Evolutionary conservation across 441 rosid species (phyloP).

Genomic region (Croton setiger): DNA sequence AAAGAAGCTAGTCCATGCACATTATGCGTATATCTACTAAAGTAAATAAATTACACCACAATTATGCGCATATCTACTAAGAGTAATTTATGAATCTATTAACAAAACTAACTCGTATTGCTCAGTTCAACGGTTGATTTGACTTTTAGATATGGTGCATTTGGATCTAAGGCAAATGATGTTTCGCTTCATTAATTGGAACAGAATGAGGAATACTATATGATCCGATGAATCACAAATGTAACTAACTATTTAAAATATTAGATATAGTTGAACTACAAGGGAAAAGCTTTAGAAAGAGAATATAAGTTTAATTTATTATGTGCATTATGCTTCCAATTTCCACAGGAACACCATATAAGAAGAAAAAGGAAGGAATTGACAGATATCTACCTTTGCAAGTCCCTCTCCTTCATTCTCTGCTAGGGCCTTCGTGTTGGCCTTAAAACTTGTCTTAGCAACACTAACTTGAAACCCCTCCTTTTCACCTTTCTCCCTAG

Average conservation of each 20-base stretch:
- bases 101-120: neutral
- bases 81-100: neutral
- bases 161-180: neutral
- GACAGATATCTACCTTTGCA: constrained; percentile 62
- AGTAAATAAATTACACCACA: neutral
- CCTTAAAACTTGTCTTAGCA: constrained; percentile 95
- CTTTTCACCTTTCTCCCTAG: constrained; percentile 84
- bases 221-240: constrained; percentile 3
- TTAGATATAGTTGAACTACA: neutral
- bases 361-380: constrained; percentile 3
- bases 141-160: neutral
- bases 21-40: no score
- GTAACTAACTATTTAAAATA: neutral
- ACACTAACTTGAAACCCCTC: constrained; percentile 89
- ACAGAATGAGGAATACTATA: neutral
- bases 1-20: neutral
- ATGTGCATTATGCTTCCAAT: neutral
- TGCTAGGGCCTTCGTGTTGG: constrained; percentile 95
- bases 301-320: neutral
- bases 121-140: neutral
- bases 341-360: neutral
- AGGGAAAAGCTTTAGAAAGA: neutral
- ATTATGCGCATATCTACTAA: neutral
- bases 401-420: constrained; percentile 98
- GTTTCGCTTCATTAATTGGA: neutral